Percentiles rank a stretch among this genome's conserved stretches.
phyloP scores from a whole-genome alignment of 257 asterid species.

The Oldenlandia corymbosa region DNA sequence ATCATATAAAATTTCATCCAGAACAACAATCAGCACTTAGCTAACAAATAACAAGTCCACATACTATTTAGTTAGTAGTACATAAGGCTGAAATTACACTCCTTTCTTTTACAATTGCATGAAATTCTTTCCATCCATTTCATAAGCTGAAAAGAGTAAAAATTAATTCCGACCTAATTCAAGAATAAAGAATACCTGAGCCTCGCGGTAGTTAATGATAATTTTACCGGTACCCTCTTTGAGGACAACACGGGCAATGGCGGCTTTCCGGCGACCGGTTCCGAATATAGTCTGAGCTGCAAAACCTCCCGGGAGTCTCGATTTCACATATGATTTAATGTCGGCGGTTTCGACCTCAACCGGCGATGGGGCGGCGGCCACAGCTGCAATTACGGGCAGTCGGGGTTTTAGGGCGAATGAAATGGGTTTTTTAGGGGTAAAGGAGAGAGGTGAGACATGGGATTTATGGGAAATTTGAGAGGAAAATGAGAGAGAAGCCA shows the following conservation, averaged over 20 bases:
- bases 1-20: too few relatives aligned
- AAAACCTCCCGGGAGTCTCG: constrained; percentile 92
- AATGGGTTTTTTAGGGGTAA: constrained; percentile 31
- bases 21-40: background rate
- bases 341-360: constrained; percentile 46
- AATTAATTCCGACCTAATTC: background rate
- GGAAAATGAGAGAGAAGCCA: constrained; percentile 77
- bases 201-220: constrained; percentile 85
- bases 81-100: background rate
- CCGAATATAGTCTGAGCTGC: constrained; percentile 86
- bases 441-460: constrained; percentile 27
- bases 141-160: background rate
- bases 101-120: too few relatives aligned
- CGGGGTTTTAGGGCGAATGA: constrained; percentile 32
- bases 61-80: too few relatives aligned
- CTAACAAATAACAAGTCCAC: too few relatives aligned
- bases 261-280: constrained; percentile 86
- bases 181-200: constrained; percentile 41
- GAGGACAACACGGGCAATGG: constrained; percentile 93
- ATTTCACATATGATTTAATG: constrained; percentile 57
- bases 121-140: background rate
- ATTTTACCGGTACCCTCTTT: constrained; percentile 86
- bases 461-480: constrained; percentile 60
- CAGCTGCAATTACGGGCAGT: constrained; percentile 30
- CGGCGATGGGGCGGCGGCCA: constrained; percentile 35